Evolutionary conservation across 129 eudicot genomes (phyloP).

Genomic region (Heracleum sosnowskyi): DNA sequence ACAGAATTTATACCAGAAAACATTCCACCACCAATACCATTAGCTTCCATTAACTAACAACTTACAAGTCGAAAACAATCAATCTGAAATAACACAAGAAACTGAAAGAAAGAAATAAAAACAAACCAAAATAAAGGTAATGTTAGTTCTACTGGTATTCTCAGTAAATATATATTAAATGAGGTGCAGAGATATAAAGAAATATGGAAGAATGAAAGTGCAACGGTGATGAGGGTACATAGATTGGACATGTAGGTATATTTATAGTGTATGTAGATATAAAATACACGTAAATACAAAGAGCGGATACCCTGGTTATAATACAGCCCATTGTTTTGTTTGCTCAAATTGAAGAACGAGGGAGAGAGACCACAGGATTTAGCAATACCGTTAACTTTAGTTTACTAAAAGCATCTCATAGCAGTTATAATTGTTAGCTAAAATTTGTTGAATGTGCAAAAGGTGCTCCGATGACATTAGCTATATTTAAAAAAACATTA

Average conservation of each 20-base stretch:
- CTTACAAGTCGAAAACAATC: not conserved
- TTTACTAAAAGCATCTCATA: too few species aligned
- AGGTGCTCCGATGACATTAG: too few species aligned
- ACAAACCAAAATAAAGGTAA: too few species aligned
- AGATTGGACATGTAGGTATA: constrained; percentile 4
- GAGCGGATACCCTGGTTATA: constrained; percentile 50
- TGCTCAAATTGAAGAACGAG: not conserved
- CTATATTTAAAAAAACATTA: too few species aligned
- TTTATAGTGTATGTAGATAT: not conserved
- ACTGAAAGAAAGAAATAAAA: not conserved
- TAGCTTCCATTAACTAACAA: constrained; percentile 21
- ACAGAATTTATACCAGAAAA: constrained; percentile 43
- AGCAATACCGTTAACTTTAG: not conserved
- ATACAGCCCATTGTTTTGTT: constrained; percentile 52
- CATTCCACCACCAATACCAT: constrained; percentile 36
- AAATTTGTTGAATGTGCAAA: too few species aligned
- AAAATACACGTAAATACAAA: not conserved
- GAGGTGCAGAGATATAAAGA: not conserved
- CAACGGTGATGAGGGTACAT: not conserved
- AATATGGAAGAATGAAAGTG: not conserved
- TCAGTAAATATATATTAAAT: too few species aligned
- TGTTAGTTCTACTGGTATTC: too few species aligned
- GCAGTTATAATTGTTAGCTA: too few species aligned
- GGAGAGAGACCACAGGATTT: constrained; percentile 5
- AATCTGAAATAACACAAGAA: not conserved